Percentiles rank a stretch among this genome's conserved stretches.
phyloP scores from a whole-genome alignment of 2,329 filamentous ascomycete species.

The Ceratocystis albifundus region DNA sequence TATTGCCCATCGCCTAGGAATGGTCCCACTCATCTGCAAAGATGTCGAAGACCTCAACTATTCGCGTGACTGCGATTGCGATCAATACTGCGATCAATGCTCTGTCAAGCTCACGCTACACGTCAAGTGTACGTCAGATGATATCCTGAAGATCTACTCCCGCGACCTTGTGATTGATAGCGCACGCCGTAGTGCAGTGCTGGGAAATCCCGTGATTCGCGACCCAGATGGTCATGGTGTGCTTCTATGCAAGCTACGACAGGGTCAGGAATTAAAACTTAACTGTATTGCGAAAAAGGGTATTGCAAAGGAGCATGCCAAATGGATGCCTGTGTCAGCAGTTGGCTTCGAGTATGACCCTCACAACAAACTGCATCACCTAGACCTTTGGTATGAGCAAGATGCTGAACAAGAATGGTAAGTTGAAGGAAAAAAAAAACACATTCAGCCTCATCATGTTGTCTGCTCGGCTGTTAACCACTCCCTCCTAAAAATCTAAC shows the following conservation, averaged over 20 bases:
- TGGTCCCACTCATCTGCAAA: slow-evolving; percentile 77
- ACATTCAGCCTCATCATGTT: neutral
- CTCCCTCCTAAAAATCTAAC: slow-evolving; percentile 28
- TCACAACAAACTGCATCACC: slow-evolving; percentile 85
- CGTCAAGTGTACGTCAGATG: slow-evolving; percentile 71
- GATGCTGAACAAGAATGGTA: slow-evolving; percentile 77
- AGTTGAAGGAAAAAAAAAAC: slow-evolving; percentile 29
- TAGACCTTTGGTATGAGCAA: slow-evolving; percentile 87
- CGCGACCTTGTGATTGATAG: slow-evolving; percentile 68
- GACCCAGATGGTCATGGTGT: slow-evolving; percentile 73
- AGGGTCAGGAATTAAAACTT: slow-evolving; percentile 80
- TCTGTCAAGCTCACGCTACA: slow-evolving; percentile 74
- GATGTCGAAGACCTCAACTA: slow-evolving; percentile 75
- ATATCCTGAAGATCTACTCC: slow-evolving; percentile 89
- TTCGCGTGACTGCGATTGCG: slow-evolving; percentile 90
- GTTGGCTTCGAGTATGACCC: slow-evolving; percentile 98
- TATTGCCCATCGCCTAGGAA: slow-evolving; percentile 79
- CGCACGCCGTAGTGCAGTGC: slow-evolving; percentile 57
- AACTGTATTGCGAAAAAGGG: slow-evolving; percentile 95
- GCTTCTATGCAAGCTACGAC: slow-evolving; percentile 80
- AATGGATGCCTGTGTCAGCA: slow-evolving; percentile 88
- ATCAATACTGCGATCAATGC: slow-evolving; percentile 87
- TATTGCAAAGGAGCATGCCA: slow-evolving; percentile 96
- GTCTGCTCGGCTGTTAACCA: neutral
- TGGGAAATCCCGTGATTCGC: slow-evolving; percentile 71